Conservation (phyloP, 352 stramenopile genomes). For the Phytophthora pini region DNA sequence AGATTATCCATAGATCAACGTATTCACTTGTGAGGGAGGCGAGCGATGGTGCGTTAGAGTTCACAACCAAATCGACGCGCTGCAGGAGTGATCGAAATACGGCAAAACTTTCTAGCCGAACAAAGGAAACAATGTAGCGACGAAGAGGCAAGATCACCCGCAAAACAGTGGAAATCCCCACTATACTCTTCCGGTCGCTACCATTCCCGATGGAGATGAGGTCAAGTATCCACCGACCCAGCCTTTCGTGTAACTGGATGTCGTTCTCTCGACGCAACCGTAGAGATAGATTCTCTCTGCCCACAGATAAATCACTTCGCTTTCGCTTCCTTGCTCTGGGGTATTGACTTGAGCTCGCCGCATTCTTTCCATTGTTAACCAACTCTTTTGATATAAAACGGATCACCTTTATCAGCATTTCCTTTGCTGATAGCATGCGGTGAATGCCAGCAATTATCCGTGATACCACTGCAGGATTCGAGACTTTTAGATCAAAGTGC, state of each 20-base stretch:
- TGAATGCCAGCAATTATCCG: slow-evolving; percentile 35
- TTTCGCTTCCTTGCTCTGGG: slow-evolving; percentile 33
- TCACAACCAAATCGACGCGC: slow-evolving; percentile 55
- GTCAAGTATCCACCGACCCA: slow-evolving; percentile 49
- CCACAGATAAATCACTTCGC: slow-evolving; percentile 19
- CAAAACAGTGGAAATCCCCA: slow-evolving; percentile 40
- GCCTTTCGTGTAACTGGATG: slow-evolving; percentile 34
- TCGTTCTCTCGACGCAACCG: slow-evolving; percentile 15
- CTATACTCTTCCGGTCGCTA: slow-evolving; percentile 36
- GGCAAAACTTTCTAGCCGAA: slow-evolving; percentile 45
- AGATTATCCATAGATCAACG: slow-evolving; percentile 51
- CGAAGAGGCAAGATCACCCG: slow-evolving; percentile 61
- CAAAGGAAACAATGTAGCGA: slow-evolving; percentile 42
- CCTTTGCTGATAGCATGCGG: slow-evolving; percentile 27
- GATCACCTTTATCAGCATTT: slow-evolving; percentile 35
- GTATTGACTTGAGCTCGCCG: slow-evolving; percentile 14
- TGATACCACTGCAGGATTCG: slow-evolving; percentile 17
- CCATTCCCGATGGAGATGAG: slow-evolving; percentile 49
- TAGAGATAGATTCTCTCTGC: not conserved
- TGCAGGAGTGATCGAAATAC: slow-evolving; percentile 53
- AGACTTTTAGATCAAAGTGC: slow-evolving; percentile 25
- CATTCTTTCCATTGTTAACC: slow-evolving; percentile 6
- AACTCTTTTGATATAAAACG: slow-evolving; percentile 34
- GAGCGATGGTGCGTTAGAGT: slow-evolving; percentile 38
- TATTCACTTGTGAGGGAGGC: slow-evolving; percentile 38